Evolutionary conservation across 148 eudicot genomes (phyloP).

Genomic region (Rhododendron henanense): DNA sequence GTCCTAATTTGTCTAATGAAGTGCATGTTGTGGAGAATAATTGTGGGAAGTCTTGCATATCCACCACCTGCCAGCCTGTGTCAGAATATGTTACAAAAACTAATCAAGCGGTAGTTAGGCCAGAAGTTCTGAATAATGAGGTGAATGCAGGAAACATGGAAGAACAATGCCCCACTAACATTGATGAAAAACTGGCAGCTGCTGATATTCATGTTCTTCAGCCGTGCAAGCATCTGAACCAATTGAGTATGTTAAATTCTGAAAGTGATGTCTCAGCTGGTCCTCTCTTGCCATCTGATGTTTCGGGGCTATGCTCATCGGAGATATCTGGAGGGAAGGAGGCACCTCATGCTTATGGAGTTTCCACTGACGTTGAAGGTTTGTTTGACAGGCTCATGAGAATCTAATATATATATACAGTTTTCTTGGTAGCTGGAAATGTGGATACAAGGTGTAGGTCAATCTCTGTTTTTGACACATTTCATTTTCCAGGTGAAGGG

Average conservation of each 20-base stretch:
- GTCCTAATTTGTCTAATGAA: background rate
- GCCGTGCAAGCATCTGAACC: conserved; percentile 39
- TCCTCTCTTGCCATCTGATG: conserved; percentile 25
- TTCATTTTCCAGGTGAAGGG: conserved; percentile 23
- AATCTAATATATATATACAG: background rate
- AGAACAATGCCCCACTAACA: conserved; percentile 3
- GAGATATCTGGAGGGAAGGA: conserved; percentile 29
- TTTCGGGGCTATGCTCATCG: conserved; percentile 7
- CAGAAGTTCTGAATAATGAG: conserved; percentile 18
- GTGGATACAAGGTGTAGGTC: background rate
- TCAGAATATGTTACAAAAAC: conserved; percentile 18
- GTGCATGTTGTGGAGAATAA: conserved; percentile 7
- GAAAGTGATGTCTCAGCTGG: conserved; percentile 21
- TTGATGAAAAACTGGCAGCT: conserved; percentile 18
- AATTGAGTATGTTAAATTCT: conserved; percentile 17
- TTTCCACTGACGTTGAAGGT: conserved; percentile 37
- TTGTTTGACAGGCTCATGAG: conserved; percentile 21
- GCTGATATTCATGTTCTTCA: conserved; percentile 34
- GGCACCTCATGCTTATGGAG: conserved; percentile 22
- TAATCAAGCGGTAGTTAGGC: conserved; percentile 14
- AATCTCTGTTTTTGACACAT: background rate
- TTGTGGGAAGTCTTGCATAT: conserved; percentile 21
- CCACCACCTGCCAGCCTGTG: conserved; percentile 19
- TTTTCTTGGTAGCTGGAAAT: background rate
- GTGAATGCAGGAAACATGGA: conserved; percentile 21